These are phyloP conservation scores for Dioszegia aurantiaca DNA, from an alignment of 768 basidiomycete genomes.

Conservation along the genomic window DNA sequence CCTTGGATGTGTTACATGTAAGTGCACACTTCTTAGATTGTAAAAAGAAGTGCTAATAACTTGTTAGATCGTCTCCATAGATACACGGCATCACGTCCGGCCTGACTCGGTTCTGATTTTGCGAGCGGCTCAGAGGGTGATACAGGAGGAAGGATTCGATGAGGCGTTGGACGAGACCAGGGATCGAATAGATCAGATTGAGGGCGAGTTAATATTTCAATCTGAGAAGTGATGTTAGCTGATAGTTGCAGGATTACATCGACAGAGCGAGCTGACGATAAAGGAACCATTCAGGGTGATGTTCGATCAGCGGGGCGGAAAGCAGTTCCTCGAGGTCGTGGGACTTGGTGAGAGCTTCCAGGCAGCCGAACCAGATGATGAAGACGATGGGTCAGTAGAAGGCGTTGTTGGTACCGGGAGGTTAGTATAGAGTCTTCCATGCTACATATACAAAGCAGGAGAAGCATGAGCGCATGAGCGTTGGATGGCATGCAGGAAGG, in stretches of 20 bases:
- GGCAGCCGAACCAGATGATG: slow-evolving; percentile 48
- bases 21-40: no score
- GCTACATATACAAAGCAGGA: no score
- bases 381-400: neutral
- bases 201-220: slow-evolving; percentile 55
- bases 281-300: slow-evolving; percentile 50
- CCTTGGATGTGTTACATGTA: slow-evolving; percentile 54
- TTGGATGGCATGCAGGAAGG: no score
- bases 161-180: slow-evolving; percentile 71
- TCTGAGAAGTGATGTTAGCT: no score
- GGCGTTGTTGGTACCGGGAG: neutral
- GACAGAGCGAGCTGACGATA: slow-evolving; percentile 49
- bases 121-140: slow-evolving; percentile 68
- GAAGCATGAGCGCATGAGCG: no score
- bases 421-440: neutral
- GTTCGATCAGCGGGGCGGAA: slow-evolving; percentile 32
- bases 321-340: slow-evolving; percentile 40
- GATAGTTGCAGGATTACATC: slow-evolving; percentile 42
- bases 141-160: slow-evolving; percentile 72
- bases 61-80: slow-evolving; percentile 73
- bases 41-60: no score
- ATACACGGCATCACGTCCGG: slow-evolving; percentile 66
- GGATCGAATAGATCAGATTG: slow-evolving; percentile 78
- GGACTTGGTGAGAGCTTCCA: slow-evolving; percentile 61
- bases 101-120: slow-evolving; percentile 77